These are phyloP conservation scores for Talaromyces thailandensis DNA, from an alignment of 495 filamentous ascomycete species.

Conservation along the genomic window DNA sequence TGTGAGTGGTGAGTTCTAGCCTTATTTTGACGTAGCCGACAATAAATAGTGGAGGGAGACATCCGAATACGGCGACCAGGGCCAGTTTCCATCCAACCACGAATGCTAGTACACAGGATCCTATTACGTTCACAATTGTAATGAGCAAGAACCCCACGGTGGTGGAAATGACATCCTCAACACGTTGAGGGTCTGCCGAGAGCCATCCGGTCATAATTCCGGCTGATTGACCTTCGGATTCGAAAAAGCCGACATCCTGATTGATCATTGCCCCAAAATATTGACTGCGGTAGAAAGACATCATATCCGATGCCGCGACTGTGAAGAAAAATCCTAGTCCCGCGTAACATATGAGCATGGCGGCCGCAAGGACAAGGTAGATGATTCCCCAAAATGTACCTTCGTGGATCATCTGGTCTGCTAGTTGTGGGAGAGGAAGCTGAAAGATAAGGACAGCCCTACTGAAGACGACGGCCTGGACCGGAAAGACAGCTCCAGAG, in stretches of 20 bases:
- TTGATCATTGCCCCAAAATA: constrained; percentile 51
- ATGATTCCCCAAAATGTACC: constrained; percentile 58
- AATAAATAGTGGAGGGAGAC: constrained; percentile 44
- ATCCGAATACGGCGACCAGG: constrained; percentile 45
- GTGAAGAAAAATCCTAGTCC: constrained; percentile 44
- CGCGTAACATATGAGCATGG: constrained; percentile 41
- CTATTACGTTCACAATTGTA: constrained; percentile 41
- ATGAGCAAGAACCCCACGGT: constrained; percentile 24
- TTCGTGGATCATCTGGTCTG: constrained; percentile 15
- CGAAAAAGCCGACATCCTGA: constrained; percentile 50
- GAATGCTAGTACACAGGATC: constrained; percentile 46
- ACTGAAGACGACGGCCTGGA: constrained; percentile 29
- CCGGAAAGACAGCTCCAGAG: constrained; percentile 30
- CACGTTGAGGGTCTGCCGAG: constrained; percentile 47
- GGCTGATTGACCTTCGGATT: constrained; percentile 38
- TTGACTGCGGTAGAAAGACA: constrained; percentile 44
- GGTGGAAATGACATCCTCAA: constrained; percentile 52
- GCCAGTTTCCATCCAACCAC: constrained; percentile 56
- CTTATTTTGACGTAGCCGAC: constrained; percentile 47
- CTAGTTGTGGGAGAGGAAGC: constrained; percentile 14
- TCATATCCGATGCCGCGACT: constrained; percentile 24
- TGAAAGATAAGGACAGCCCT: constrained; percentile 23
- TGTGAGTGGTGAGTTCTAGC: constrained; percentile 42
- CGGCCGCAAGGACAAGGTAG: constrained; percentile 51
- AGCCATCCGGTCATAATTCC: constrained; percentile 42